These are phyloP conservation scores for Dendrocalamus sinicus DNA, from an alignment of 176 grass and related monocot species.

Conservation along the genomic window DNA sequence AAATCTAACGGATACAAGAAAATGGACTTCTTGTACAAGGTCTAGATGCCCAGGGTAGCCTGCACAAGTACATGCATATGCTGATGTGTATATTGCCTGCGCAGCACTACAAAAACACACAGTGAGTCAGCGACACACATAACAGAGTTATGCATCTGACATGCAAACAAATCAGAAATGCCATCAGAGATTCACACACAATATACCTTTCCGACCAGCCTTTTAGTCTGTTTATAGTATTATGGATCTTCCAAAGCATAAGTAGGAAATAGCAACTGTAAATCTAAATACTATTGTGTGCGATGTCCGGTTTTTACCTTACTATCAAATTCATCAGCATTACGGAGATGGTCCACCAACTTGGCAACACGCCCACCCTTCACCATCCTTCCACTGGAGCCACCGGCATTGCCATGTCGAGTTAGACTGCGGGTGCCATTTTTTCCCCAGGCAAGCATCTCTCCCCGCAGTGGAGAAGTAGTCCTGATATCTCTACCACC, in stretches of 20 bases:
- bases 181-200: neutral
- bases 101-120: slow-evolving; percentile 1
- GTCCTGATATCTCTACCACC: slow-evolving; percentile 58
- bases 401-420: slow-evolving; percentile 64
- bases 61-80: slow-evolving; percentile 22
- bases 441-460: slow-evolving; percentile 93
- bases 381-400: slow-evolving; percentile 61
- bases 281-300: slow-evolving; percentile 15
- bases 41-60: neutral
- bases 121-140: neutral
- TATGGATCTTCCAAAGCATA: slow-evolving; percentile 20
- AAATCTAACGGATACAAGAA: slow-evolving; percentile 4
- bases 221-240: neutral
- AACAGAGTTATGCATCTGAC: neutral
- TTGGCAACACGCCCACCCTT: slow-evolving; percentile 68
- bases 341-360: slow-evolving; percentile 67
- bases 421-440: slow-evolving; percentile 80
- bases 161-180: neutral
- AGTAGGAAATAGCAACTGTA: neutral
- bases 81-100: slow-evolving; percentile 14
- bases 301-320: slow-evolving; percentile 52
- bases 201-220: neutral
- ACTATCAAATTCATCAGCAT: slow-evolving; percentile 62
- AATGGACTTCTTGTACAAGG: slow-evolving; percentile 18
- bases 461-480: slow-evolving; percentile 67